Evolutionary conservation across 2,329 filamentous ascomycete species (phyloP), one percentile per base, ranked within the genome.

Genomic region (Pezicula radicicola): DNA sequence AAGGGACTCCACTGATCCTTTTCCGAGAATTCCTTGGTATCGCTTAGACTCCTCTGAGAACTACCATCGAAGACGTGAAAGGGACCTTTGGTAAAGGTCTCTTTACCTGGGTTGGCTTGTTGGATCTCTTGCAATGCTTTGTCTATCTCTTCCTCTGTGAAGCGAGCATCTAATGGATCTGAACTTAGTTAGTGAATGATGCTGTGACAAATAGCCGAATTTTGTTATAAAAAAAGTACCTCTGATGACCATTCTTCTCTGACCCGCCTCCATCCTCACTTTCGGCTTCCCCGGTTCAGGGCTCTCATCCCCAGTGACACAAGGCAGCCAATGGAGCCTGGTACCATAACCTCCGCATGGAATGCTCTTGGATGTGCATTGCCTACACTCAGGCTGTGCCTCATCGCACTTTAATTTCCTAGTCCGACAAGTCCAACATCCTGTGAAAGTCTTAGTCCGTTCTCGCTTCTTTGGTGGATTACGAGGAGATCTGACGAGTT

Each of bases 391-490:
- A 2, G 69, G 69, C n/a, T 30, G 36, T 5, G 48, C 12, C 27
- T 52, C 50, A 42, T 48, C 50, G 37, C 50, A 52, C 27, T 52
- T 52, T 8, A 52, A 27, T 13, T 48, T 49, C 13, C 50, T 46
- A 19, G 28, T 37, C 8, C 50, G 51, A 55, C 69, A 71, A 48
- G 69, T 71, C 52, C 64, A 67, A 61, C 69, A 71, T 55, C 68
- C 69, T 69, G 46, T 48, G 19, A 48, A 48, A 33, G 30, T 39
- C 33, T 40, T 48, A 6, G 21, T 48, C n/a, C 46, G 49, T 77
- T 81, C 49, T 83, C 75, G 68, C 89, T 86, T 68, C 88, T 75
- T 49, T 84, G 69, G 0, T 79, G n/a, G 42, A 9, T 18, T 4
- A 21, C 18, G 19, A 3, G 42, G 9, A 9, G 19, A 8, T 13